Conservation (phyloP, 768 basidiomycete species). For the Collybia sordida region DNA sequence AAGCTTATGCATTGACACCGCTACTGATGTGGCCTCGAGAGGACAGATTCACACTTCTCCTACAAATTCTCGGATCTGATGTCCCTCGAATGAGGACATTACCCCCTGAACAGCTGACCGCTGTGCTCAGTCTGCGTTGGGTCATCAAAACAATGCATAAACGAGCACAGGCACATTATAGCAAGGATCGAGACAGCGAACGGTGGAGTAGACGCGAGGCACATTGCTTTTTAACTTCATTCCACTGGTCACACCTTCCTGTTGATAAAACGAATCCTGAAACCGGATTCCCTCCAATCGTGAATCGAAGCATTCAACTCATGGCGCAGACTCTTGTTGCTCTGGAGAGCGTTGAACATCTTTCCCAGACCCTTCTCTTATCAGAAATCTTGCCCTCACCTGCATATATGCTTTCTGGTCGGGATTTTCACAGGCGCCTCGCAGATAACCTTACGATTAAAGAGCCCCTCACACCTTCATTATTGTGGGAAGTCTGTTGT, state of each 20-base stretch:
- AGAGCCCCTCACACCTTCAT: constrained; percentile 23
- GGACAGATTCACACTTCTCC: constrained; percentile 53
- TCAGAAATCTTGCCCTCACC: constrained; percentile 43
- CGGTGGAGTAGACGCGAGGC: constrained; percentile 70
- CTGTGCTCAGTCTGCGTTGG: constrained; percentile 64
- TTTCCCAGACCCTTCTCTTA: constrained; percentile 64
- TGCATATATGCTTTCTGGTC: constrained; percentile 57
- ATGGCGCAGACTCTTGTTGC: constrained; percentile 62
- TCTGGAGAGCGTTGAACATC: constrained; percentile 56
- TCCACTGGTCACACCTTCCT: constrained; percentile 25
- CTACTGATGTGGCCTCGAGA: constrained; percentile 49
- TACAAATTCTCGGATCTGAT: constrained; percentile 58
- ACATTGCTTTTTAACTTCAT: constrained; percentile 54
- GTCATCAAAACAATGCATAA: constrained; percentile 48
- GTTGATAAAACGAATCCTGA: constrained; percentile 1
- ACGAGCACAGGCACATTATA: constrained; percentile 50
- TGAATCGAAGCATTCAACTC: constrained; percentile 67
- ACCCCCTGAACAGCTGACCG: constrained; percentile 42
- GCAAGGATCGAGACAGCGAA: constrained; percentile 62
- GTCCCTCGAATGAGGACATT: constrained; percentile 44
- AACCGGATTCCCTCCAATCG: constrained; percentile 34
- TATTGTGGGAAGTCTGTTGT: constrained; percentile 46
- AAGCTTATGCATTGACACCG: constrained; percentile 33
- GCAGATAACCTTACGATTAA: constrained; percentile 25
- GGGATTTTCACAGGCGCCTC: constrained; percentile 54